Evolutionary conservation across 768 basidiomycete species (phyloP), one percentile per base, ranked within the genome.

Genomic region (Crepidotus variabilis): DNA sequence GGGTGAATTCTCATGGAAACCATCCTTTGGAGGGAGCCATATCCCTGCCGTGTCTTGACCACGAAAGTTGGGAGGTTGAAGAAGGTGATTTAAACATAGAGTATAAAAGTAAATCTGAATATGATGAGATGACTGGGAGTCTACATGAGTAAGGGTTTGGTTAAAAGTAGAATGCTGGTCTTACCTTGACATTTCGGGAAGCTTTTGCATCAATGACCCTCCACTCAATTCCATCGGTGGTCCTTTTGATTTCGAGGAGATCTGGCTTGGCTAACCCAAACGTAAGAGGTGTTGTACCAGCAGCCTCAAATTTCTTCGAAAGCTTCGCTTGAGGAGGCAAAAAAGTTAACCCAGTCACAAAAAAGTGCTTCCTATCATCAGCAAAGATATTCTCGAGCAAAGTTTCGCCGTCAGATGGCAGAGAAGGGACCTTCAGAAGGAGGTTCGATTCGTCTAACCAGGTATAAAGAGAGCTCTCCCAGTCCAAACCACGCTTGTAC

Each of bases 81-180:
- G 72, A 10, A 80, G 63, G 54, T 71, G 66, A 20, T 66, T 63
- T 16, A 81, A 64, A 56, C 79, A 82, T 14, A 78, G 58, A 6
- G 72, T 75, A 60, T 82, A 81, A 55, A 80, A 79, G 63, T 78
- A 80, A 18, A 80, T 77, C 64, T 82, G 80, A 34, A 76, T 75
- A 49, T 78, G 77, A 59, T 82, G 80, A 7, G 79, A 74, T 21
- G 79, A 75, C 78, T 81, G 46, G 16, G 50, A 47, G 24, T 24
- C 52, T 18, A 50, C 39, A 33, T 36, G 23, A 36, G 20, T 39
- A 14, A 48, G 24, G 18, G 21, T 23, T 33, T 33, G 13, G 18
- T 54, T 39, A 39, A 18, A 4, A 20, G 14, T n/a, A 50, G 14
- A 43, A 23, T 22, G 6, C 10, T 1, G n/a, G 22, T 52, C 65